Evolutionary conservation across 2,329 filamentous ascomycete species (phyloP).

Genomic region (Sphaerostilbella broomeana): DNA sequence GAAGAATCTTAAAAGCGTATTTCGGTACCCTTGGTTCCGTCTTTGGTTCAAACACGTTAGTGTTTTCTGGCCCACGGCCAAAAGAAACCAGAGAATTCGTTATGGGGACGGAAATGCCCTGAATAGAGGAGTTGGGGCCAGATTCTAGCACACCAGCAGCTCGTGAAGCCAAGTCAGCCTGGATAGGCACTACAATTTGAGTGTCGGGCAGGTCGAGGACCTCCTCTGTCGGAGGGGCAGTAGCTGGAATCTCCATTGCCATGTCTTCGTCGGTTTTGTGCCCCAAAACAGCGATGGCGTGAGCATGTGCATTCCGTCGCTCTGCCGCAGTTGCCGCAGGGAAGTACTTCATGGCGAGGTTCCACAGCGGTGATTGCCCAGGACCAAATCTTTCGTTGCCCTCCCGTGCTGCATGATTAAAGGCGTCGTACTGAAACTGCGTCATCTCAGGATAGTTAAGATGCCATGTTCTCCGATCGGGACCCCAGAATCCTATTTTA

Average conservation of each 20-base stretch:
- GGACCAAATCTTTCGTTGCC: conserved; percentile 49
- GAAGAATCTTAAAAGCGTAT: conserved; percentile 69
- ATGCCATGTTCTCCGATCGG: conserved; percentile 51
- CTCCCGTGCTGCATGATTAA: conserved; percentile 43
- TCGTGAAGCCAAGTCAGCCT: conserved; percentile 25
- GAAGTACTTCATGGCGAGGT: conserved; percentile 52
- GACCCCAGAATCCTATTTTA: conserved; percentile 53
- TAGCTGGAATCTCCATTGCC: conserved; percentile 24
- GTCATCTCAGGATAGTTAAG: conserved; percentile 59
- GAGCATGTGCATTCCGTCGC: conserved; percentile 4
- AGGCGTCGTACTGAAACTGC: conserved; percentile 50
- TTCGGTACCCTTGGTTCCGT: conserved; percentile 71
- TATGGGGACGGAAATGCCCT: conserved; percentile 57
- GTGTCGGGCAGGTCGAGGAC: conserved; percentile 30
- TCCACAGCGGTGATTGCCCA: conserved; percentile 46
- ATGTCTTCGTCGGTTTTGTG: conserved; percentile 11
- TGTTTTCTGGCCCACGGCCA: conserved; percentile 67
- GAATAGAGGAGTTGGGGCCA: conserved; percentile 57
- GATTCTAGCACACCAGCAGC: conserved; percentile 61
- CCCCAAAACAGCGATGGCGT: conserved; percentile 19
- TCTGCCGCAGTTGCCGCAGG: conserved; percentile 34
- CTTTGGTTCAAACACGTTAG: conserved; percentile 54
- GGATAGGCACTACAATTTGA: conserved; percentile 31
- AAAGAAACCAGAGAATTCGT: conserved; percentile 65
- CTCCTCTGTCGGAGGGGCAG: conserved; percentile 24